Evolutionary conservation across 225 moss, liverwort and hornwort species (phyloP), one percentile per base, ranked within the genome.

Genomic region (Physcomitrellopsis africana): DNA sequence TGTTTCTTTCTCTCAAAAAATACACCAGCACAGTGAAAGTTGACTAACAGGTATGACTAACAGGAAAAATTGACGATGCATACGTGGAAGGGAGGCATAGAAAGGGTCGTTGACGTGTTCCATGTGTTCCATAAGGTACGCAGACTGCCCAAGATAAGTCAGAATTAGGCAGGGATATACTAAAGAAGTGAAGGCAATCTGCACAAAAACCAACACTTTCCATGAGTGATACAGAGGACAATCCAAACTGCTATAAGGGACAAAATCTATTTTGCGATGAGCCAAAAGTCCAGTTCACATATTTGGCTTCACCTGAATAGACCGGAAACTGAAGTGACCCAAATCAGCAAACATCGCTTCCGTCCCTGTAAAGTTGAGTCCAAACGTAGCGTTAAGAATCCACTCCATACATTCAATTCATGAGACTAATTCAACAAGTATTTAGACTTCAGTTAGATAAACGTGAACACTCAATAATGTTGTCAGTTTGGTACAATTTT

Each of bases 271-370:
- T 37, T 37, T 37, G 32, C 32, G 7, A 37, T 2, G 7, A 37
- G 4, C 32, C 32, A 37, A 7, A 37, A 2, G 0, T 7, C 32
- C 32, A 37, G 32, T 37, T 4, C 32, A 37, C 7, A 37, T 37
- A 37, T 37, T 37, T 37, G 32, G 32, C 4, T 37, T 37, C 32
- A 89, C 89, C 84, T 88, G 89, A 53, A 89, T 82, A 63, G 91
- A 84, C 61, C 67, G 77, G 48, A 91, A 86, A 5, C 81, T 83
- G 66, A 91, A 91, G 69, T 89, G 89, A 43, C 76, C 84, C 42
- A 91, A 82, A 60, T 89, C 91, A 20, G 85, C 91, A 77, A 91
- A 86, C 89, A 91, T 89, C 0, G 91, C 91, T 54, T 91, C 86
- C 16, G 91, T 86, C 70, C 87, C 86, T 90, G 32, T 2, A 37